Base-by-base conservation (phyloP, 2,329 filamentous ascomycete genomes). In the Periglandula ipomoeae region DNA sequence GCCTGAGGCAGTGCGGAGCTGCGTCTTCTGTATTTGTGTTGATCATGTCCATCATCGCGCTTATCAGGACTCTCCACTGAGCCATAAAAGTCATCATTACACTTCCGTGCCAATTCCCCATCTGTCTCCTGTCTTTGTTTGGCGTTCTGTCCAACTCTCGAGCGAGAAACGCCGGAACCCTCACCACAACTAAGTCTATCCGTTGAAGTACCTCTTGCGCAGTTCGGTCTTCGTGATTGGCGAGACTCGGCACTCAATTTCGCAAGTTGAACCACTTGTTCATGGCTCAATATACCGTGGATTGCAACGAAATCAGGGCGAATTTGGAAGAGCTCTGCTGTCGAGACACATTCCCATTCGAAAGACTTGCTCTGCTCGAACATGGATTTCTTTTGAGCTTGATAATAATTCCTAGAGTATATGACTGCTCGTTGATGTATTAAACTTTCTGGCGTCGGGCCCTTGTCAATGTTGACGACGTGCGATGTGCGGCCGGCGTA, bases 221-320 rank as follows among this genome's bases (percentile, higher is more conserved):
- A 32, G 11, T 32, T 32, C 9, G 30, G 6, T 32, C 15, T 32
- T 4, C 7, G 30, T 7, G 19, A 20, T 7, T 37, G 22, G 10
- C 20, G 22, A 10, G 20, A 9, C 13, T 17, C 19, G 19, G 32
- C 35, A 26, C 44, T 38, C 11, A 27, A 23, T 17, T 38, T 9
- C 20, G 24, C 32, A 15, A 46, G 30, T n/a, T 46, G 11, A 3
- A 46, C 11, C 15, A 46, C 22, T 20, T 46, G 32, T 13, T 30
- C 30, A 8, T 34, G 7, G 3, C 11, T 37, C 20, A 46, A 11
- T 10, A 22, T 23, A 13, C 44, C 32, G 0, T 35, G 22, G 2
- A 46, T 37, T 2, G 44, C 44, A 20, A 83, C 78, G 50, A 78
- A 83, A 1, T 75, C 71, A 0, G 78, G 78, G 35, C 19, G n/a